Percentiles rank a stretch among this genome's conserved stretches.
Conservation (phyloP, 129 eudicot species). For the Pulicaria dysenterica region DNA sequence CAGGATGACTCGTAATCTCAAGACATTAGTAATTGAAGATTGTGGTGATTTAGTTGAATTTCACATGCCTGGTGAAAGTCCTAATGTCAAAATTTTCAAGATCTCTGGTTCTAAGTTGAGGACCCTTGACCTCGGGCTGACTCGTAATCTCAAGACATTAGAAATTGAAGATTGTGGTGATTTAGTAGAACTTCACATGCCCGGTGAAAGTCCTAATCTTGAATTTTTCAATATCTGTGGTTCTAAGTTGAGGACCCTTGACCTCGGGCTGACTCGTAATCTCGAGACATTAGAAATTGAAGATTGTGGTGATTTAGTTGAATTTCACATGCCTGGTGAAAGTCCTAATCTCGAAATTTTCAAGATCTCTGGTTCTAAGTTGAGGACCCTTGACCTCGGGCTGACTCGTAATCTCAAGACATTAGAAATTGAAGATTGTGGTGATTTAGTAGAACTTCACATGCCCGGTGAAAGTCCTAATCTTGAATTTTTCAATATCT, state of each 20-base stretch:
- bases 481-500: neutral
- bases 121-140: neutral
- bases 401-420: neutral
- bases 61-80: neutral
- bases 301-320: neutral
- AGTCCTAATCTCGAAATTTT: neutral
- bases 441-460: neutral
- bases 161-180: neutral
- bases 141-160: neutral
- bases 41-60: neutral
- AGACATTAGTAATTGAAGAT: no score
- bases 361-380: neutral
- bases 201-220: no score
- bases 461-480: neutral
- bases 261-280: neutral
- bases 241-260: no score
- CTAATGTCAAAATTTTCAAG: neutral
- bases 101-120: neutral
- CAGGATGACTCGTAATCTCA: no score
- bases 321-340: neutral
- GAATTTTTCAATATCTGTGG: no score
- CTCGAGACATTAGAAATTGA: neutral
- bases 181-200: constrained; percentile 11
- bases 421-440: neutral
- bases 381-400: neutral